Percentiles rank a stretch among this genome's conserved stretches.
Evolutionary conservation across 2,329 filamentous ascomycete species (phyloP).

Genomic region (Onygena corvina): DNA sequence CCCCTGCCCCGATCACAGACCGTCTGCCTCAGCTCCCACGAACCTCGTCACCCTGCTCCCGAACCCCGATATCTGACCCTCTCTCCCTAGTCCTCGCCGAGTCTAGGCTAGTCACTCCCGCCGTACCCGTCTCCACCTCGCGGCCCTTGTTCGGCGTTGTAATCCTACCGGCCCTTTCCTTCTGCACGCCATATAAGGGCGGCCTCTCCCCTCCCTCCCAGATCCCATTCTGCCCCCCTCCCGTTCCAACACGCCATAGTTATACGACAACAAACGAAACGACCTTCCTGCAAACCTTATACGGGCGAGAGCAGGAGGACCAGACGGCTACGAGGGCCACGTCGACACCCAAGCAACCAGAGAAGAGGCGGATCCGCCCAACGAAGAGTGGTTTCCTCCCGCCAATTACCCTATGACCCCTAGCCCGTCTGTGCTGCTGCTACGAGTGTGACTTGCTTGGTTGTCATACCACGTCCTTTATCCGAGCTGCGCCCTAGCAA

Average conservation of each 20-base stretch:
- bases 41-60: slow-evolving; percentile 1
- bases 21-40: background rate
- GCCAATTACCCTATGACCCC: too few relatives aligned
- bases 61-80: background rate
- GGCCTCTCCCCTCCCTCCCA: background rate
- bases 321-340: too few relatives aligned
- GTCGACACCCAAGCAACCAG: too few relatives aligned
- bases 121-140: slow-evolving; percentile 5
- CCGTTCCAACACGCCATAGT: too few relatives aligned
- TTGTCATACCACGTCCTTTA: slow-evolving; percentile 5
- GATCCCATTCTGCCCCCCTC: too few relatives aligned
- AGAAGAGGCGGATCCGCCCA: too few relatives aligned
- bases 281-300: slow-evolving; percentile 1
- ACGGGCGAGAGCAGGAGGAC: too few relatives aligned
- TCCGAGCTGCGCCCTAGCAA: background rate
- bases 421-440: background rate
- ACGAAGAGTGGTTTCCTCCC: too few relatives aligned
- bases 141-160: slow-evolving; percentile 2
- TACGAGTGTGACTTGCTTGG: background rate
- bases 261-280: too few relatives aligned
- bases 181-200: background rate
- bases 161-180: background rate
- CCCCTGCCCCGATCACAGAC: background rate
- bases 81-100: background rate
- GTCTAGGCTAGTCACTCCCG: slow-evolving; percentile 1